Percentiles rank a stretch among this genome's conserved stretches.
Conservation (phyloP, 2,329 filamentous ascomycete genomes). For the Alternaria sp. region DNA sequence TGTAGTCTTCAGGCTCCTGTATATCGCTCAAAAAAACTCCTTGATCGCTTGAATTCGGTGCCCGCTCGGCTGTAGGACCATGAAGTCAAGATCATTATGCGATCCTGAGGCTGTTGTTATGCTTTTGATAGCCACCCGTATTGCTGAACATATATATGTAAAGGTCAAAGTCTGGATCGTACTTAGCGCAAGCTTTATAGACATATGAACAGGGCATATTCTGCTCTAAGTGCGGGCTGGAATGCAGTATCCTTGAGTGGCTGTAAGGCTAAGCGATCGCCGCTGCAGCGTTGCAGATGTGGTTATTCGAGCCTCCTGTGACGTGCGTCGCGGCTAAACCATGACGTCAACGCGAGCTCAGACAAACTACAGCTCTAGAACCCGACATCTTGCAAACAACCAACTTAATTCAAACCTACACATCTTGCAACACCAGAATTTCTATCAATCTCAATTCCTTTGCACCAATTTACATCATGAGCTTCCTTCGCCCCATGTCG, state of each 20-base stretch:
- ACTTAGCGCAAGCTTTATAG: no score
- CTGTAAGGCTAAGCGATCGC: conserved; percentile 1
- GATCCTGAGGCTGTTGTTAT: no score
- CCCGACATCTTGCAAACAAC: neutral
- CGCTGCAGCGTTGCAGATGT: conserved; percentile 7
- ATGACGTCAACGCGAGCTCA: conserved; percentile 17
- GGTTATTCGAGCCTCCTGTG: conserved; percentile 10
- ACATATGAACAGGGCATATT: neutral
- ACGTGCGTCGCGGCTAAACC: conserved; percentile 11
- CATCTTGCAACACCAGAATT: neutral
- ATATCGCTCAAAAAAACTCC: no score
- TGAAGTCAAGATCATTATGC: no score
- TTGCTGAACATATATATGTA: no score
- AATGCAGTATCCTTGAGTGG: neutral
- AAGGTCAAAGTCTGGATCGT: no score
- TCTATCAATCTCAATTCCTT: conserved; percentile 10
- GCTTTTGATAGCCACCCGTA: no score
- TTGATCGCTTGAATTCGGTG: no score
- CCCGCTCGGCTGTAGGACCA: no score
- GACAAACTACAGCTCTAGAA: conserved; percentile 8
- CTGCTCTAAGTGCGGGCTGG: neutral
- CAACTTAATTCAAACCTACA: neutral
- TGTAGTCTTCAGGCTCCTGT: no score
- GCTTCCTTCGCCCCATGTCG: conserved; percentile 39
- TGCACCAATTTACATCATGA: conserved; percentile 33